phyloP scores from a whole-genome alignment of 495 filamentous ascomycete species.

The Penicillium riverlandense region DNA sequence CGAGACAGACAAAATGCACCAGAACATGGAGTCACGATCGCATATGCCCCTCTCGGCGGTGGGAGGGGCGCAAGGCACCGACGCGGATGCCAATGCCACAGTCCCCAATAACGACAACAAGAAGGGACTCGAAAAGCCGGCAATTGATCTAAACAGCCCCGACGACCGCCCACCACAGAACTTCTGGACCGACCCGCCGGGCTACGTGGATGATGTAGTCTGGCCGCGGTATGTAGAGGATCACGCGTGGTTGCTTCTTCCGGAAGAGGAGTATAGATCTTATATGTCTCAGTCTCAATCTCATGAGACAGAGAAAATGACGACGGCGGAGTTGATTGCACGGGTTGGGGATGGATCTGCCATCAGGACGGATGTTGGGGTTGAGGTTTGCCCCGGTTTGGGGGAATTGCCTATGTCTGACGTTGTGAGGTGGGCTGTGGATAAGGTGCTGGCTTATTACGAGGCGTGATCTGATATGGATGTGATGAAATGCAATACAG shows the following conservation, averaged over 20 bases:
- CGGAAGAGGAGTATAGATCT: conserved; percentile 41
- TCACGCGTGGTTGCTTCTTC: conserved; percentile 69
- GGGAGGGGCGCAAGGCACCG: no score
- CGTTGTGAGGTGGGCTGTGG: conserved; percentile 38
- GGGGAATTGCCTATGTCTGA: conserved; percentile 27
- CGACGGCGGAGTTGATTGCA: conserved; percentile 18
- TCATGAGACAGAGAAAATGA: no score
- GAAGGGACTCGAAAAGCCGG: neutral
- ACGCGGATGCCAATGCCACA: no score
- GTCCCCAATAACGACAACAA: no score
- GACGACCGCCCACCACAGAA: conserved; percentile 51
- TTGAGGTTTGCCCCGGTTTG: conserved; percentile 30
- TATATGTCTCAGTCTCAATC: neutral
- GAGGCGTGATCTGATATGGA: neutral
- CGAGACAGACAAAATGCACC: no score
- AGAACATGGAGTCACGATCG: no score
- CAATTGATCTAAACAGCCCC: conserved; percentile 29
- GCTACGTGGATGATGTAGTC: conserved; percentile 89
- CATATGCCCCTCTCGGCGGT: no score
- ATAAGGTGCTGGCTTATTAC: conserved; percentile 26
- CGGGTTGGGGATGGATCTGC: conserved; percentile 26
- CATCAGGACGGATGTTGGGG: conserved; percentile 28
- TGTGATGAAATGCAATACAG: neutral
- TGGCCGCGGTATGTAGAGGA: conserved; percentile 86
- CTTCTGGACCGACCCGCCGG: conserved; percentile 90